Conservation (phyloP, 495 filamentous ascomycete species). For the Darksidea phi region DNA sequence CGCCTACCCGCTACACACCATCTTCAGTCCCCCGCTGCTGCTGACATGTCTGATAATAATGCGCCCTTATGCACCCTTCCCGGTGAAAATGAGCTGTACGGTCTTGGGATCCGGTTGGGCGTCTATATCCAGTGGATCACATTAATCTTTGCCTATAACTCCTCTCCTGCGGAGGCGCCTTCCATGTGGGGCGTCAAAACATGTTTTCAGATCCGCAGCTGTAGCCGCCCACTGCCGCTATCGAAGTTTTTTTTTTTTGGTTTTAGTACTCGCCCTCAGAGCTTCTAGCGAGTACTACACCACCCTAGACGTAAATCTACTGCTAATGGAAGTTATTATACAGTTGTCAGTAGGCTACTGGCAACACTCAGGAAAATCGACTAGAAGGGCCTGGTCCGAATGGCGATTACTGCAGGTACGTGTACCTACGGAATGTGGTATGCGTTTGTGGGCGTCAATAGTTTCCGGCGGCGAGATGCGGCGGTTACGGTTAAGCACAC, state of each 20-base stretch:
- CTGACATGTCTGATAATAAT: background rate
- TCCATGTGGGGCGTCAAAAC: background rate
- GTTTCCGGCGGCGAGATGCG: background rate
- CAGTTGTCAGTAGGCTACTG: too few species aligned
- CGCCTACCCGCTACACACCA: too few species aligned
- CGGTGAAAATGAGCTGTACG: conserved; percentile 15
- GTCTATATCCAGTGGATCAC: conserved; percentile 14
- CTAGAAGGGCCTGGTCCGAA: background rate
- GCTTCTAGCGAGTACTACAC: background rate
- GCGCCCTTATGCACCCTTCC: background rate
- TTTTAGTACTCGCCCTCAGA: background rate
- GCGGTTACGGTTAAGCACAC: background rate
- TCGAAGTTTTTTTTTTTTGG: background rate
- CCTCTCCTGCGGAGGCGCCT: background rate
- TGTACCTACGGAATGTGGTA: background rate
- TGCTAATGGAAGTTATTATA: too few species aligned
- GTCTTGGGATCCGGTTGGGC: conserved; percentile 12
- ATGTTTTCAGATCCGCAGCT: background rate
- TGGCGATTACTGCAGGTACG: background rate
- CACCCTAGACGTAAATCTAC: background rate
- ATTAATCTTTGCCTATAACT: background rate
- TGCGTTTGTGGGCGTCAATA: background rate
- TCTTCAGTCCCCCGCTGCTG: too few species aligned
- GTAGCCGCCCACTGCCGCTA: background rate
- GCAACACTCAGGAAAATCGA: background rate